These are phyloP conservation scores for Rhodocollybia butyracea DNA, from an alignment of 768 basidiomycete species.

Conservation along the genomic window DNA sequence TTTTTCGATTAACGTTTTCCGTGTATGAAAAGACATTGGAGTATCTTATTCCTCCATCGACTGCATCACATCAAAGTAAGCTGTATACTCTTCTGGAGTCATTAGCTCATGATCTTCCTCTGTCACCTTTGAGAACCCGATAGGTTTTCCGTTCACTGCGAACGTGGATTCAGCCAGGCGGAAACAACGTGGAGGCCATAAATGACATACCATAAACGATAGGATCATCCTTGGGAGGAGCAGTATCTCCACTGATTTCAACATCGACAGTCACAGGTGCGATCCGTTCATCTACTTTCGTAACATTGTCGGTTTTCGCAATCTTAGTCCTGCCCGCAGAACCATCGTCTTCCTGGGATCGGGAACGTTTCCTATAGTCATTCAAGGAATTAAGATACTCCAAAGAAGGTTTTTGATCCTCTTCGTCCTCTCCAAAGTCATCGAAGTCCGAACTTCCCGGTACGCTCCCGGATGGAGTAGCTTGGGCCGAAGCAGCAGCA, in stretches of 20 bases:
- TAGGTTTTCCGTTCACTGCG: slow-evolving; percentile 71
- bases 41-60: slow-evolving; percentile 22
- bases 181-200: not conserved
- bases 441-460: slow-evolving; percentile 45
- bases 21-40: not conserved
- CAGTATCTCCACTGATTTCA: slow-evolving; percentile 15
- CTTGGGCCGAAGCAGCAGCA: slow-evolving; percentile 50
- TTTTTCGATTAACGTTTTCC: not conserved
- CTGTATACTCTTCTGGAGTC: slow-evolving; percentile 90
- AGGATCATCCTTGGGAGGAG: slow-evolving; percentile 47
- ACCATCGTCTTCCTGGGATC: slow-evolving; percentile 61
- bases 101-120: slow-evolving; percentile 92
- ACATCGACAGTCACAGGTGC: slow-evolving; percentile 5
- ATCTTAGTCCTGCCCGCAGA: slow-evolving; percentile 31
- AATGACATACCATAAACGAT: slow-evolving; percentile 57
- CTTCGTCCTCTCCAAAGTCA: slow-evolving; percentile 56
- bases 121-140: slow-evolving; percentile 76
- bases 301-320: slow-evolving; percentile 35
- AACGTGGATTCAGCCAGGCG: not conserved
- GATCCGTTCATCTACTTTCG: slow-evolving; percentile 1
- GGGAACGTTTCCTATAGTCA: slow-evolving; percentile 70
- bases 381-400: slow-evolving; percentile 69
- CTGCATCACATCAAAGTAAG: slow-evolving; percentile 71
- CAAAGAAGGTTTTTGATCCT: slow-evolving; percentile 64
- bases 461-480: slow-evolving; percentile 57